Evolutionary conservation across 768 basidiomycete genomes (phyloP).

Genomic region (Clathrus columnatus): DNA sequence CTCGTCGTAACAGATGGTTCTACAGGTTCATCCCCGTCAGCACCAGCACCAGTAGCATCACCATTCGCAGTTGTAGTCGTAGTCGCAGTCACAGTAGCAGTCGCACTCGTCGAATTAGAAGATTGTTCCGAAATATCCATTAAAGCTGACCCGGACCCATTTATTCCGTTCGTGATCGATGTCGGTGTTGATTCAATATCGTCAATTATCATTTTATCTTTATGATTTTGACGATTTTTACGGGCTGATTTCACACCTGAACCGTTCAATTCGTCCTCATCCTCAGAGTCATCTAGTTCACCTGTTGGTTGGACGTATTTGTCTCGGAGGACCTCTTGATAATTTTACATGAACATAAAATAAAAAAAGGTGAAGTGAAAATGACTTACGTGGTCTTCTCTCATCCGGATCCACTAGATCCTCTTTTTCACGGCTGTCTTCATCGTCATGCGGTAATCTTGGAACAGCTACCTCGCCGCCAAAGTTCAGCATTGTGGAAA

Average conservation of each 20-base stretch:
- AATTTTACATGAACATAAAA: neutral
- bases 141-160: too few relatives aligned
- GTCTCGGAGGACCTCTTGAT: slow-evolving; percentile 59
- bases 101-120: too few relatives aligned
- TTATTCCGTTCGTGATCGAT: neutral
- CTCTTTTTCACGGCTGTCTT: slow-evolving; percentile 75
- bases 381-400: slow-evolving; percentile 50
- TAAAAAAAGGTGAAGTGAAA: neutral
- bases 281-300: slow-evolving; percentile 94
- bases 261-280: slow-evolving; percentile 92
- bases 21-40: neutral
- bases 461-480: slow-evolving; percentile 58
- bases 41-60: neutral
- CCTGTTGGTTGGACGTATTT: slow-evolving; percentile 74
- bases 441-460: slow-evolving; percentile 74
- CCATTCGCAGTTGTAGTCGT: neutral
- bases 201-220: neutral
- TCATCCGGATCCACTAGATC: slow-evolving; percentile 72
- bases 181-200: neutral
- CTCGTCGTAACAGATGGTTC: too few relatives aligned
- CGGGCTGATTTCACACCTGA: slow-evolving; percentile 72
- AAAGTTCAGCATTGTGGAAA: neutral
- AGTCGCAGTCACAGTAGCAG: neutral
- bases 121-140: too few relatives aligned
- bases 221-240: slow-evolving; percentile 4